Evolutionary conservation across 192 early-diverging fungal species (phyloP), one percentile per base, ranked within the genome.

Genomic region (Coemansia sp.): DNA sequence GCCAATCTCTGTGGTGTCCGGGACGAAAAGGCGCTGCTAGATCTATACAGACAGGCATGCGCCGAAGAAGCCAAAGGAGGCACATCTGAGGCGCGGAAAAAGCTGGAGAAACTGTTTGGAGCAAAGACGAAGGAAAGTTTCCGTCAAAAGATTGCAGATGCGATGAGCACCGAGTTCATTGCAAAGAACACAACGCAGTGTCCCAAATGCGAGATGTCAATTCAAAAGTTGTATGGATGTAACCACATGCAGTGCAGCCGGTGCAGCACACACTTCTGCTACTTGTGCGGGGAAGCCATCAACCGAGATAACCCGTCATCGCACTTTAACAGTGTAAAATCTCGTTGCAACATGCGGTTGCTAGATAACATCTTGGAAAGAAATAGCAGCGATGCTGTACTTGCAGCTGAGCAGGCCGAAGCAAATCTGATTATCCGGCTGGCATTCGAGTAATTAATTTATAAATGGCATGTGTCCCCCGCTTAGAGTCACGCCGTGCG

Each of bases 351-450:
- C 16, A 4, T 3, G 18, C 14, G 6, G 19, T n/a, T 44, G 6
- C 7, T 44, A 7, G 42, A 21, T 8, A 19, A 19, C 42, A 6
- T 18, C 18, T n/a, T n/a, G n/a, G n/a, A 5, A 44, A 4, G 19
- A 5, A 5, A 19, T 38, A 5, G 6, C 18, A 44, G 2, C 5
- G 2, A n/a, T 0, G 42, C 5, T 7, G 42, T 1, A 5, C n/a
- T 6, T n/a, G 44, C 31, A 12, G 21, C 12, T 2, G 51, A 45
- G 29, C 62, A 64, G 23, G 32, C 32, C 0, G 56, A 50, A 24
- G 24, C 46, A 29, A 62, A 70, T 52, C 38, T 65, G 40, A 30
- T 58, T 4, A 65, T 65, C 11, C 22, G 31, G 10, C 47, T 65
- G 49, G 63, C 55, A 1, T 35, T 65, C 18, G 63, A 25, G 19